These are phyloP conservation scores for Diaporthe australafricana DNA, from an alignment of 2,329 filamentous ascomycete genomes.

Conservation along the genomic window DNA sequence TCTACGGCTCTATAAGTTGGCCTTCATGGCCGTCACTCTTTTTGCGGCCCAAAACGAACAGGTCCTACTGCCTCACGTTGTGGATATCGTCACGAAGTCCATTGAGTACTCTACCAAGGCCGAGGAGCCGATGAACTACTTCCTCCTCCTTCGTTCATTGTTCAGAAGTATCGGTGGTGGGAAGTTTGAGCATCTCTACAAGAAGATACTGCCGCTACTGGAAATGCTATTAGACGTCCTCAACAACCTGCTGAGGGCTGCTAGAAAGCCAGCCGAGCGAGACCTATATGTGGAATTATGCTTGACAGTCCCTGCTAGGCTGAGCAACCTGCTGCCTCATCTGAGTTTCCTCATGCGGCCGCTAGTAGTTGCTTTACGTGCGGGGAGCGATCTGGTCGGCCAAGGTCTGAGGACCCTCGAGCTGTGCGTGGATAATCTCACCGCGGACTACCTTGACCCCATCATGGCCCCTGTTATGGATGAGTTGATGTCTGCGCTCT, in stretches of 20 bases:
- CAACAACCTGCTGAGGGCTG: slow-evolving; percentile 92
- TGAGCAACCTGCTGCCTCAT: slow-evolving; percentile 95
- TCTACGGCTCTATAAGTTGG: slow-evolving; percentile 94
- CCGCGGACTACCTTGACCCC: slow-evolving; percentile 95
- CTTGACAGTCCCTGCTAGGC: slow-evolving; percentile 90
- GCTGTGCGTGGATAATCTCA: slow-evolving; percentile 97
- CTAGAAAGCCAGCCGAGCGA: slow-evolving; percentile 88
- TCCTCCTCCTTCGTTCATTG: slow-evolving; percentile 88
- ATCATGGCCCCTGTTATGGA: slow-evolving; percentile 99
- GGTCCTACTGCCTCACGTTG: slow-evolving; percentile 93
- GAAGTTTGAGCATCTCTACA: slow-evolving; percentile 97
- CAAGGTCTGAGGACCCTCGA: slow-evolving; percentile 94
- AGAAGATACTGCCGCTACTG: slow-evolving; percentile 93
- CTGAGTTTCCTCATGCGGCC: slow-evolving; percentile 97
- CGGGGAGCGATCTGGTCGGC: slow-evolving; percentile 92
- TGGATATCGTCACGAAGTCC: slow-evolving; percentile 96
- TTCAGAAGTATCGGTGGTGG: slow-evolving; percentile 98
- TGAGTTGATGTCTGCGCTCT: slow-evolving; percentile 96
- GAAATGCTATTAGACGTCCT: slow-evolving; percentile 98
- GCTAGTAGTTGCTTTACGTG: slow-evolving; percentile 92
- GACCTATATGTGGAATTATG: slow-evolving; percentile 98
- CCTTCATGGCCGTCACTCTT: slow-evolving; percentile 98
- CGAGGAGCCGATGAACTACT: slow-evolving; percentile 99
- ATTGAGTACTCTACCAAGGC: slow-evolving; percentile 96
- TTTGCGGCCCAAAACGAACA: slow-evolving; percentile 96